Conservation (phyloP, 495 filamentous ascomycete genomes). For the Viridothelium virens region DNA sequence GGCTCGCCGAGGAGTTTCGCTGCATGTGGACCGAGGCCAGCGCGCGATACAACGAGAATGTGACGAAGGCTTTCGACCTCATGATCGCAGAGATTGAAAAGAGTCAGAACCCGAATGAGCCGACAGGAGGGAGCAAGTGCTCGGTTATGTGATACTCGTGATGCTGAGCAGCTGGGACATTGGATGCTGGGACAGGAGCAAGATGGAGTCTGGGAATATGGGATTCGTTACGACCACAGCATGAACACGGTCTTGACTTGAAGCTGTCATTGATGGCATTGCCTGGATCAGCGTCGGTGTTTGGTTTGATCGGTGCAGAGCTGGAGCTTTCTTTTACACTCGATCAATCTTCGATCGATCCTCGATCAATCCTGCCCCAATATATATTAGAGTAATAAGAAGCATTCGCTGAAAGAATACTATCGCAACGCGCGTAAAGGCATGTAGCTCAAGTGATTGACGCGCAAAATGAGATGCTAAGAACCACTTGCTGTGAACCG, state of each 20-base stretch:
- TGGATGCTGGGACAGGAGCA: background rate
- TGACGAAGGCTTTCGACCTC: slow-evolving; percentile 83
- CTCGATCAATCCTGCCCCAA: too few species aligned
- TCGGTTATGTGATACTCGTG: slow-evolving; percentile 58
- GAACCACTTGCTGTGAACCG: too few species aligned
- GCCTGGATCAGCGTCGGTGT: background rate
- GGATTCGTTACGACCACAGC: background rate
- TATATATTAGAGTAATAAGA: too few species aligned
- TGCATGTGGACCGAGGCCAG: slow-evolving; percentile 94
- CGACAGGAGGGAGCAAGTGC: slow-evolving; percentile 72
- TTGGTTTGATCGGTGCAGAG: background rate
- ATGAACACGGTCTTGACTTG: background rate
- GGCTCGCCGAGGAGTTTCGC: slow-evolving; percentile 72
- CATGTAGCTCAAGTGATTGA: too few species aligned
- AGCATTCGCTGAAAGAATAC: too few species aligned
- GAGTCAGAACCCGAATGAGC: slow-evolving; percentile 79
- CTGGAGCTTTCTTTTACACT: background rate
- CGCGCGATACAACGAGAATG: slow-evolving; percentile 88
- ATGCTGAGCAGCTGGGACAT: background rate
- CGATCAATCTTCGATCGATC: background rate
- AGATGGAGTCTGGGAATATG: background rate
- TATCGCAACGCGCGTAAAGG: too few species aligned
- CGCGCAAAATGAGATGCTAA: too few species aligned
- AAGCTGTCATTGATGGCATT: background rate
- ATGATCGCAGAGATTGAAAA: slow-evolving; percentile 95